A percentile compares a stretch with the other conserved stretches of the same genome.
phyloP scores from a whole-genome alignment of 441 rosid species.

The Mallotus repandus region DNA sequence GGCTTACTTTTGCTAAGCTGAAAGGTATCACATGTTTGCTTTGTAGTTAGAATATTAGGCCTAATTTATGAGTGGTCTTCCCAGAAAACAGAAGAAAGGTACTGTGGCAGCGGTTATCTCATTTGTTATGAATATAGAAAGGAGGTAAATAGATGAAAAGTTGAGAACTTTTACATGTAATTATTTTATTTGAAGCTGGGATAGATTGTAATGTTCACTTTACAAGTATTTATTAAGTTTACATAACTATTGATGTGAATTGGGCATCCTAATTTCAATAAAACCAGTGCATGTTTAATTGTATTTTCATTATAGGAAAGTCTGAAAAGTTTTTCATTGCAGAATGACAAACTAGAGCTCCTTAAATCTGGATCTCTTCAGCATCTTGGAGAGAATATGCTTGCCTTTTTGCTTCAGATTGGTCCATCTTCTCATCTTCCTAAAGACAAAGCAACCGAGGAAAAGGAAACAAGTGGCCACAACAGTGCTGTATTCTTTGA shows the following conservation, averaged over 20 bases:
- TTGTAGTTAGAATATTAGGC: conserved; percentile 2
- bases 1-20: conserved; percentile 3
- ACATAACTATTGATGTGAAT: background rate
- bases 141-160: background rate
- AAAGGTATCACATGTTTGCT: background rate
- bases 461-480: conserved; percentile 33
- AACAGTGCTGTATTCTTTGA: conserved; percentile 70
- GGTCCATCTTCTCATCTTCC: conserved; percentile 63
- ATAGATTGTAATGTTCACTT: background rate
- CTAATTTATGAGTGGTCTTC: background rate
- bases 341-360: conserved; percentile 94
- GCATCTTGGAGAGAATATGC: conserved; percentile 97
- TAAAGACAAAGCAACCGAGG: conserved; percentile 34
- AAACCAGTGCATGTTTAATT: background rate
- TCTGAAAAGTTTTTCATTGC: conserved; percentile 31
- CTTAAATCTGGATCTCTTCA: conserved; percentile 90
- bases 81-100: background rate
- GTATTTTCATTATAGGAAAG: background rate
- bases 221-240: background rate
- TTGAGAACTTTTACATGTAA: background rate
- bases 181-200: background rate
- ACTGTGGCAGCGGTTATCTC: background rate
- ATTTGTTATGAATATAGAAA: background rate
- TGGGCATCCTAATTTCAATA: background rate
- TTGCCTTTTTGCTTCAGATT: conserved; percentile 75